These are phyloP conservation scores for Cetraspora pellucida DNA, from an alignment of 192 early-diverging fungal species.

Conservation along the genomic window DNA sequence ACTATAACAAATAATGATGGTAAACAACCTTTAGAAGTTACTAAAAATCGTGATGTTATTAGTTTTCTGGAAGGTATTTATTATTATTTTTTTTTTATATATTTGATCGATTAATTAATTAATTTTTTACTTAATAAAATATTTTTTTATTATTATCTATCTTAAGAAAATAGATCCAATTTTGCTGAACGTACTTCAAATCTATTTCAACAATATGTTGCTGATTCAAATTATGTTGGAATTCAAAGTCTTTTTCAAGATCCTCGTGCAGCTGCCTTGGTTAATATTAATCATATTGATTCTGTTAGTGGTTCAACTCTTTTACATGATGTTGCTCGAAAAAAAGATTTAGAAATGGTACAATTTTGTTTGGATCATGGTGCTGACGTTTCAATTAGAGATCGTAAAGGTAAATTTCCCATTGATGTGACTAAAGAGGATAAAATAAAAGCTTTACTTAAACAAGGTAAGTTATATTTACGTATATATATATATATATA, in stretches of 20 bases:
- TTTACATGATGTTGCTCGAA: constrained; percentile 68
- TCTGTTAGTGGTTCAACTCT: constrained; percentile 62
- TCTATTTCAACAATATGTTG: constrained; percentile 55
- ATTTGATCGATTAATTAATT: not conserved
- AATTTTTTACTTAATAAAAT: not conserved
- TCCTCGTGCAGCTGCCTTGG: constrained; percentile 54
- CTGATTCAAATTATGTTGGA: constrained; percentile 40
- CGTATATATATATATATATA: not conserved
- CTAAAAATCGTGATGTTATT: constrained; percentile 49
- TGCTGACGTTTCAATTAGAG: constrained; percentile 71
- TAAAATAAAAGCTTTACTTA: constrained; percentile 57
- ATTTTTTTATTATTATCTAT: not conserved
- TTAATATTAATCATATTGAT: constrained; percentile 74
- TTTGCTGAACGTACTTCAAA: constrained; percentile 52
- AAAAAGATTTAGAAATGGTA: constrained; percentile 66
- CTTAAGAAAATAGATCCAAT: constrained; percentile 52
- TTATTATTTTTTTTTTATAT: not conserved
- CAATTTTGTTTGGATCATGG: constrained; percentile 73
- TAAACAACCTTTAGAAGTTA: constrained; percentile 60
- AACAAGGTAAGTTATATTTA: constrained; percentile 13
- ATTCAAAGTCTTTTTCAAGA: constrained; percentile 53
- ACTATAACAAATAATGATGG: constrained; percentile 63
- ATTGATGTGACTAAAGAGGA: constrained; percentile 56
- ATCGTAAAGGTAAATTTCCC: constrained; percentile 64
- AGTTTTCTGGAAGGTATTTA: constrained; percentile 57